phyloP scores from a whole-genome alignment of 306 rosid genomes.

The Sphenostylis stenocarpa region DNA sequence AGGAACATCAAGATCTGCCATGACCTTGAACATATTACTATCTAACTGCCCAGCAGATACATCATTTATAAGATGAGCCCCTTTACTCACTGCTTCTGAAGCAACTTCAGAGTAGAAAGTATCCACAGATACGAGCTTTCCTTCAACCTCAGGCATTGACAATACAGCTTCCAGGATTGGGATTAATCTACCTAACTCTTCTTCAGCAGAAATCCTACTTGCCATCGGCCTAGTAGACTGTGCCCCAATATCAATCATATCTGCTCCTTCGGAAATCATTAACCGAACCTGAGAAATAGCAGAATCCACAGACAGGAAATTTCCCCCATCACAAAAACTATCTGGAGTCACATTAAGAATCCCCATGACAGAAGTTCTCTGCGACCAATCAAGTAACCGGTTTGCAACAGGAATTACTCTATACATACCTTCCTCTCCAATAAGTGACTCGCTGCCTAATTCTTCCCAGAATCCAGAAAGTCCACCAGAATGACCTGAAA shows the following conservation, averaged over 20 bases:
- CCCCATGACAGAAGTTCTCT: conserved; percentile 73
- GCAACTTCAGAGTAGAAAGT: conserved; percentile 87
- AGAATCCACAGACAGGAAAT: conserved; percentile 58
- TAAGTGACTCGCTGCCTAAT: conserved; percentile 74
- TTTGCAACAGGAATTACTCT: conserved; percentile 77
- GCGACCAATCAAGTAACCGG: conserved; percentile 72
- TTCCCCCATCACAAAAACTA: conserved; percentile 91
- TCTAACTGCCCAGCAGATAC: conserved; percentile 76
- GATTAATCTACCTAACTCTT: conserved; percentile 70
- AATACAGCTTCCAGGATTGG: conserved; percentile 78
- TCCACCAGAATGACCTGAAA: conserved; percentile 63
- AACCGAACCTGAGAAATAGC: conserved; percentile 73
- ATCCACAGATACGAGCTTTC: conserved; percentile 82
- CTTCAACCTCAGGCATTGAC: conserved; percentile 70
- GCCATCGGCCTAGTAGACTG: conserved; percentile 89
- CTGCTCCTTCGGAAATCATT: conserved; percentile 85
- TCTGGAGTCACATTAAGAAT: conserved; percentile 92
- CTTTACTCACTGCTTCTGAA: conserved; percentile 73
- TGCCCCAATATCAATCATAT: conserved; percentile 89
- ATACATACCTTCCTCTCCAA: conserved; percentile 77
- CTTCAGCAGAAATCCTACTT: conserved; percentile 59
- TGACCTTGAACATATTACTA: conserved; percentile 65
- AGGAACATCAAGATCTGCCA: conserved; percentile 85
- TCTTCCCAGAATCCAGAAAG: conserved; percentile 67
- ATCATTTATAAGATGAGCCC: conserved; percentile 85